Conservation (phyloP, 352 stramenopile species). For the Phytopythium kandeliae region DNA sequence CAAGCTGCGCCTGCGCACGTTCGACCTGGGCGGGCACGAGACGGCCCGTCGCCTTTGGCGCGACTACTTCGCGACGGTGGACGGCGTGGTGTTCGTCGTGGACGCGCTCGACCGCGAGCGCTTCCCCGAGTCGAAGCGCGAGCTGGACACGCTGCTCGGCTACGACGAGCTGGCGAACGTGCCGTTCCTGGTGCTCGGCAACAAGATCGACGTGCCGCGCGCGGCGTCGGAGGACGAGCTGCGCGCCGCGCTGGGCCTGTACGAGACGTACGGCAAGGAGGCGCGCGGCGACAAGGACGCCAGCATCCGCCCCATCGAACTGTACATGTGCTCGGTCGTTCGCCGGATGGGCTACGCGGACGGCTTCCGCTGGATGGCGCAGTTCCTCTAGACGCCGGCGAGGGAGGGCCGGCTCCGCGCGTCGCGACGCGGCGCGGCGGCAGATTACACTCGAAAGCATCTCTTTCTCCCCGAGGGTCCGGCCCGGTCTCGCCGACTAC, state of each 20-base stretch:
- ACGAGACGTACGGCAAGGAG: constrained; percentile 99
- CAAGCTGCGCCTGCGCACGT: constrained; percentile 99
- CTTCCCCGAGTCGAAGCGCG: constrained; percentile 99
- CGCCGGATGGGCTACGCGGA: constrained; percentile 98
- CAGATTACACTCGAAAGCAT: constrained; percentile 1
- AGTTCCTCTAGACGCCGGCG: constrained; percentile 72
- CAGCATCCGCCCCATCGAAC: constrained; percentile 95
- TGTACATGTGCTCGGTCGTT: constrained; percentile 99
- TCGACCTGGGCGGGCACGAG: constrained; percentile 99
- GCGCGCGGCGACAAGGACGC: constrained; percentile 83
- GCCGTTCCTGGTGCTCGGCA: constrained; percentile 98
- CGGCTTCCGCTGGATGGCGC: constrained; percentile 89
- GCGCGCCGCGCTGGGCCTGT: constrained; percentile 92
- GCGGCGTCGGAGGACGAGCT: constrained; percentile 99
- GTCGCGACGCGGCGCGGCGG: background rate
- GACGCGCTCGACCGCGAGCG: constrained; percentile 97
- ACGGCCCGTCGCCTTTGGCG: constrained; percentile 96
- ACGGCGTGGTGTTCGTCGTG: constrained; percentile 99
- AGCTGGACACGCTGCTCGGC: constrained; percentile 96
- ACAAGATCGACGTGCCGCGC: constrained; percentile 99
- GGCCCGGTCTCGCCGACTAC: too few species aligned
- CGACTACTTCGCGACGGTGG: constrained; percentile 99
- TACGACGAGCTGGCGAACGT: constrained; percentile 98
- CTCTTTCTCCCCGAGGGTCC: constrained; percentile 1
- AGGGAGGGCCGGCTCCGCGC: too few species aligned